phyloP scores from a whole-genome alignment of 331 rosid species.

The Dryas integrifolia region DNA sequence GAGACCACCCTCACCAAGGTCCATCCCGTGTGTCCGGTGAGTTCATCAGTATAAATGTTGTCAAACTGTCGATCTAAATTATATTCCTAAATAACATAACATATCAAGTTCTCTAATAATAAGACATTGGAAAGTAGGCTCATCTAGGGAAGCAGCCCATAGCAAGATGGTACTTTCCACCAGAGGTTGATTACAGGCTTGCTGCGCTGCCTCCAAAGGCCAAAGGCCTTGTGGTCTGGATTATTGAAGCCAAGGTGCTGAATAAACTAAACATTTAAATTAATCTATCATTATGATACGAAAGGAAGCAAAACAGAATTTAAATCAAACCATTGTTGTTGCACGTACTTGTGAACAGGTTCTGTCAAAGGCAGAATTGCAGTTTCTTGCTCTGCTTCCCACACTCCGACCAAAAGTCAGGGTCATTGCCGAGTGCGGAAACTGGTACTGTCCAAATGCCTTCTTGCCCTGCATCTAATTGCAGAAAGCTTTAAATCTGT shows the following conservation, averaged over 20 bases:
- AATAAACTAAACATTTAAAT: not conserved
- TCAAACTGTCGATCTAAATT: not conserved
- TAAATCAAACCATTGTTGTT: not conserved
- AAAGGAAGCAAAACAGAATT: not conserved
- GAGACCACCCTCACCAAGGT: constrained; percentile 90
- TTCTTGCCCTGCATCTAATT: not conserved
- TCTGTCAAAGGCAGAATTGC: constrained; percentile 85
- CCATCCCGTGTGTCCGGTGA: constrained; percentile 93
- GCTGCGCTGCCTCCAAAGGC: constrained; percentile 86
- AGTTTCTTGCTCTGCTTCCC: constrained; percentile 85
- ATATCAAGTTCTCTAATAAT: not conserved
- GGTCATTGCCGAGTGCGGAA: constrained; percentile 94
- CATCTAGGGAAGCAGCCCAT: constrained; percentile 95
- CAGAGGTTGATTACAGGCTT: constrained; percentile 89
- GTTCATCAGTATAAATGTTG: constrained; percentile 13
- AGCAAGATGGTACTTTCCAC: constrained; percentile 95
- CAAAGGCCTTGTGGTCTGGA: constrained; percentile 82
- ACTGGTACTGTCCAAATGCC: constrained; percentile 48
- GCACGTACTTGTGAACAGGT: constrained; percentile 42
- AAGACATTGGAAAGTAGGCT: constrained; percentile 41
- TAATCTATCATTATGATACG: not conserved
- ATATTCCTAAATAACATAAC: too few species aligned
- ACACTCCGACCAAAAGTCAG: constrained; percentile 84
- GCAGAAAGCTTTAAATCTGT: not conserved
- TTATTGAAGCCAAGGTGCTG: constrained; percentile 87